Conservation (phyloP, 2,329 filamentous ascomycete genomes). For the Xylariaceae sp. region DNA sequence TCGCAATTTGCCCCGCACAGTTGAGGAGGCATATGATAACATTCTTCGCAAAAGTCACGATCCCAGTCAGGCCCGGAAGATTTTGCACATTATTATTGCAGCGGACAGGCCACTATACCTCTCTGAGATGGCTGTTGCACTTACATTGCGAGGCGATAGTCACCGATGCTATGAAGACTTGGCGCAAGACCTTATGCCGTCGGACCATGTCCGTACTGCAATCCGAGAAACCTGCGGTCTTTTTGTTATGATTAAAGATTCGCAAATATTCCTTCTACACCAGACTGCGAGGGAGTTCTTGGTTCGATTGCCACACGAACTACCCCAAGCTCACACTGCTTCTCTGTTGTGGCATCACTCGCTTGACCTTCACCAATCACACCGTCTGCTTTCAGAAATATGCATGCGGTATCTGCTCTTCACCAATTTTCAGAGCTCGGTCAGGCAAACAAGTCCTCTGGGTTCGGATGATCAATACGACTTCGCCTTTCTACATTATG, state of each 20-base stretch:
- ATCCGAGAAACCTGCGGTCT: slow-evolving; percentile 16
- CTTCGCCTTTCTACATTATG: slow-evolving; percentile 10
- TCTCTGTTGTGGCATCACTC: slow-evolving; percentile 11
- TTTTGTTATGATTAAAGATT: slow-evolving; percentile 13
- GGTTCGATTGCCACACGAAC: neutral
- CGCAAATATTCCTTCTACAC: slow-evolving; percentile 12
- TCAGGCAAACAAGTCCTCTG: neutral
- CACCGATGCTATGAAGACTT: slow-evolving; percentile 40
- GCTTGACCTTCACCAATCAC: slow-evolving; percentile 6
- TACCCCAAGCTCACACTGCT: neutral
- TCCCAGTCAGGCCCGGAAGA: slow-evolving; percentile 21
- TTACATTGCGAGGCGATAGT: slow-evolving; percentile 36
- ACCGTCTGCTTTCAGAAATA: slow-evolving; percentile 12
- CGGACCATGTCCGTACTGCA: neutral
- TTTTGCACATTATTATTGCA: slow-evolving; percentile 35
- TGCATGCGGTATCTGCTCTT: slow-evolving; percentile 12
- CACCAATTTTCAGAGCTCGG: neutral
- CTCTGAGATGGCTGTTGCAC: slow-evolving; percentile 30
- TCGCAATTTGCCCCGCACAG: slow-evolving; percentile 21
- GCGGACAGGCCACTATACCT: slow-evolving; percentile 31
- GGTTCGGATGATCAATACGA: neutral
- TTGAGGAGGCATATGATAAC: slow-evolving; percentile 33
- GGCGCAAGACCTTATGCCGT: slow-evolving; percentile 29
- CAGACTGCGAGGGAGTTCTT: slow-evolving; percentile 19
- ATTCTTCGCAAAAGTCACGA: slow-evolving; percentile 32